Evolutionary conservation across 148 eudicot genomes (phyloP), one percentile per base, ranked within the genome.

Genomic region (Cornus kousa): DNA sequence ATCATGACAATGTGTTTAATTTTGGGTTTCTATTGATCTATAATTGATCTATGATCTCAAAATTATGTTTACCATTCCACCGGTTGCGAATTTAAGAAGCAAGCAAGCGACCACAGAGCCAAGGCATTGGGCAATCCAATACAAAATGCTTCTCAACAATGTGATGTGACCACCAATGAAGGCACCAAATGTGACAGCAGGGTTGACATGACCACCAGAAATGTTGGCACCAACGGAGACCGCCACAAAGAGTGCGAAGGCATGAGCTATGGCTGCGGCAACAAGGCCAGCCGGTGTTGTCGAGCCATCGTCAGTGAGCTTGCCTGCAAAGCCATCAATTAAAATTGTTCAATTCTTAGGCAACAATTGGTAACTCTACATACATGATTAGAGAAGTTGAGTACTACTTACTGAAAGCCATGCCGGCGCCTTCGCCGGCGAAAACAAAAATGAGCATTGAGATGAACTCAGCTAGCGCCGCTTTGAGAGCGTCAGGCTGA

Each of bases 181-280:
- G 32, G 94, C 94, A 12, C 97, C 97, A 46, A 92, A 89, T 24
- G 97, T 90, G 57, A 92, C 92, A 1, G 93, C 94, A 22, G 94
- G 94, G 88, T 91, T 91, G 24, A 91, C 94, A 46, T 91, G 95
- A 23, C 96, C 96, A 50, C 97, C 97, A 1, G 94, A 92, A 55
- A 90, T 87, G 87, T 92, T 90, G 60, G 97, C 97, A 3, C 90
- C 90, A 23, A 92, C 88, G 0, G 97, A 76, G 7, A 92, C 93
- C 13, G 94, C 94, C 79, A 91, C 97, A 32, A 92, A 90, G 16
- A 92, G 84, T 0, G 89, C 97, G 16, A 92, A 88, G 16, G 82
- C 97, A 73, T 92, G 97, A n/a, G 94, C 90, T 68, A 92, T 17
- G 6, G 97, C 80, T 1, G 97, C 97, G 0, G 89, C 92, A 13